These are phyloP conservation scores for Alternaria alternata DNA, from an alignment of 2,329 filamentous ascomycete species.

Conservation along the genomic window DNA sequence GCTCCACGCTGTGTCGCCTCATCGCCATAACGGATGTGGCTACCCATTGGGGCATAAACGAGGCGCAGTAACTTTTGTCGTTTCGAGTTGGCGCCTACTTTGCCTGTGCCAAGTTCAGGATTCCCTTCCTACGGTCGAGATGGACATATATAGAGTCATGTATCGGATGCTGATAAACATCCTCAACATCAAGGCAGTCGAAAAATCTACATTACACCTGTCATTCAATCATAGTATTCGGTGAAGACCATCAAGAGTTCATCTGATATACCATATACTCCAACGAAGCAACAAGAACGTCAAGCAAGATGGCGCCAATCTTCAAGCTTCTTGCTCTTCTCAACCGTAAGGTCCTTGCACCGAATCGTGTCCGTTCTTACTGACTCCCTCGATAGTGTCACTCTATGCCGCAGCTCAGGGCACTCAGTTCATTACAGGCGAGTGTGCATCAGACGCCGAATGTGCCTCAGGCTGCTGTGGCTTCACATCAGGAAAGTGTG, in stretches of 20 bases:
- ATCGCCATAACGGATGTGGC: constrained; percentile 20
- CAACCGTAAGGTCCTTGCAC: constrained; percentile 24
- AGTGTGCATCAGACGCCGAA: constrained; percentile 37
- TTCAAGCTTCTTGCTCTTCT: constrained; percentile 37
- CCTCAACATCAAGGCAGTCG: constrained; percentile 4
- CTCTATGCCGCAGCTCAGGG: constrained; percentile 38
- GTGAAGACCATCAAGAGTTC: constrained; percentile 16
- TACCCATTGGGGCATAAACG: constrained; percentile 20
- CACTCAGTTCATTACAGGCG: constrained; percentile 43
- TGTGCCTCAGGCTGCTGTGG: constrained; percentile 36
- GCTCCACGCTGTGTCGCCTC: constrained; percentile 16
- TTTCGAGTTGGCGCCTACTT: constrained; percentile 33
- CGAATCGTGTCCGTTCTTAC: background rate
- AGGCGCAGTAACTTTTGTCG: constrained; percentile 21
- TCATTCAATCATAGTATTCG: constrained; percentile 24
- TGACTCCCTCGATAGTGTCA: constrained; percentile 28
- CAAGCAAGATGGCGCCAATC: constrained; percentile 36
- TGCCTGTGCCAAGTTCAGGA: background rate
- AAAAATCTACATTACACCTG: background rate
- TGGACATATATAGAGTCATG: constrained; percentile 25
- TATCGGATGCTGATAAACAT: constrained; percentile 6
- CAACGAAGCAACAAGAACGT: background rate
- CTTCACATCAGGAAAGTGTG: constrained; percentile 46
- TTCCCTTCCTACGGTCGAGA: background rate
- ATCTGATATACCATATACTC: background rate